phyloP scores from a whole-genome alignment of 73 alveolate species.

The Paramecium primaurelia region DNA sequence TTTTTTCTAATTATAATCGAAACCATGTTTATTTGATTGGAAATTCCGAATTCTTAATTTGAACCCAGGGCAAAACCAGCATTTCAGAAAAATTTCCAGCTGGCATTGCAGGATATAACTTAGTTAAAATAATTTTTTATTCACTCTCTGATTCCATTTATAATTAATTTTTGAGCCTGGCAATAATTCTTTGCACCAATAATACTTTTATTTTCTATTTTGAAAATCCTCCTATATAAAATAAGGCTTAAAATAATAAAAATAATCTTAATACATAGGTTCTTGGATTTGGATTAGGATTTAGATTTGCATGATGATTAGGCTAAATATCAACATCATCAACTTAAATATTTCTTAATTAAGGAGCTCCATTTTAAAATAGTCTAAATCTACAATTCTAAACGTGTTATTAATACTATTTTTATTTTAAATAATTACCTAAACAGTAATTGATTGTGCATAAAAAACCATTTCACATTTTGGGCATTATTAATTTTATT shows the following conservation, averaged over 20 bases:
- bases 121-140: not conserved
- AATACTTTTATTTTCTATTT: not conserved
- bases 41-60: constrained; percentile 12
- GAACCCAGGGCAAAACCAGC: not conserved
- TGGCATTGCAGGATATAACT: not conserved
- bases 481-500: not conserved
- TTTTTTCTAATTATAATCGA: constrained; percentile 45
- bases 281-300: not conserved
- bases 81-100: not conserved
- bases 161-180: constrained; percentile 18
- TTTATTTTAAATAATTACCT: not conserved
- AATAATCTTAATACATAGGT: not conserved
- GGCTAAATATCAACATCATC: not conserved
- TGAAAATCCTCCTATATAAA: constrained; percentile 13
- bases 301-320: not conserved
- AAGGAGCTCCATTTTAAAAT: not conserved
- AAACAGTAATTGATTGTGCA: not conserved
- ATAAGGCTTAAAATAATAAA: not conserved
- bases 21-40: constrained; percentile 57
- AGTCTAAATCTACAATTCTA: not conserved
- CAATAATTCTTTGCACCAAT: constrained; percentile 36
- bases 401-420: not conserved
- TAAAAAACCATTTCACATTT: not conserved
- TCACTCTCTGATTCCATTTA: not conserved
- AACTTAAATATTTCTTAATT: not conserved